phyloP scores from a whole-genome alignment of 2,329 filamentous ascomycete species.

The Exophiala viscosa region DNA sequence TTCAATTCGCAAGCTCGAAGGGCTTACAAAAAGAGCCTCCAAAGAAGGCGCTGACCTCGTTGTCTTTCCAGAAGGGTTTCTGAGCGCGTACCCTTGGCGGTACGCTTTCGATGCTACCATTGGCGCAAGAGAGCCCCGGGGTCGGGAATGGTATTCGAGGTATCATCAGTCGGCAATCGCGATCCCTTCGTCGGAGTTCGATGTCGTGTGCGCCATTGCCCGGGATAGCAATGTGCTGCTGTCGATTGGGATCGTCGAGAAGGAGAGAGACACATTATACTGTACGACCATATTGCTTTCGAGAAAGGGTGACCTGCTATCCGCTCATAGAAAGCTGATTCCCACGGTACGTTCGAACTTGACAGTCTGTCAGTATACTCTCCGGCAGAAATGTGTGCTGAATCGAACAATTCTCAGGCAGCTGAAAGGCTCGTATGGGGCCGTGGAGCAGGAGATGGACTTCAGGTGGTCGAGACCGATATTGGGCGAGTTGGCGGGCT shows the following conservation, averaged over 20 bases:
- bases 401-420: background rate
- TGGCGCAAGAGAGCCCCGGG: constrained; percentile 63
- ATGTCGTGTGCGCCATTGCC: constrained; percentile 66
- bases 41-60: constrained; percentile 61
- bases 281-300: constrained; percentile 79
- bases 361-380: background rate
- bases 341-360: constrained; percentile 62
- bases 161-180: constrained; percentile 76
- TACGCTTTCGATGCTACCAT: constrained; percentile 71
- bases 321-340: constrained; percentile 91
- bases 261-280: constrained; percentile 74
- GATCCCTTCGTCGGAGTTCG: constrained; percentile 52
- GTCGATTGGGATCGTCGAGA: constrained; percentile 74
- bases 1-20: background rate
- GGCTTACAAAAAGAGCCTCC: constrained; percentile 58
- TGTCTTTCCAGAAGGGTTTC: constrained; percentile 84
- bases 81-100: constrained; percentile 84
- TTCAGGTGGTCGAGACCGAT: constrained; percentile 72
- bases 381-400: background rate
- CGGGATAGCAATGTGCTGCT: constrained; percentile 74
- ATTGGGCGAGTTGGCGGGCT: constrained; percentile 78
- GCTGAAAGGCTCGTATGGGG: constrained; percentile 80
- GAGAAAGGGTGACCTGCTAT: constrained; percentile 66
- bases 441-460: constrained; percentile 72
- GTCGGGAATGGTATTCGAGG: constrained; percentile 73